phyloP scores from a whole-genome alignment of 2,329 filamentous ascomycete species.

The Talaromyces albobiverticillius region DNA sequence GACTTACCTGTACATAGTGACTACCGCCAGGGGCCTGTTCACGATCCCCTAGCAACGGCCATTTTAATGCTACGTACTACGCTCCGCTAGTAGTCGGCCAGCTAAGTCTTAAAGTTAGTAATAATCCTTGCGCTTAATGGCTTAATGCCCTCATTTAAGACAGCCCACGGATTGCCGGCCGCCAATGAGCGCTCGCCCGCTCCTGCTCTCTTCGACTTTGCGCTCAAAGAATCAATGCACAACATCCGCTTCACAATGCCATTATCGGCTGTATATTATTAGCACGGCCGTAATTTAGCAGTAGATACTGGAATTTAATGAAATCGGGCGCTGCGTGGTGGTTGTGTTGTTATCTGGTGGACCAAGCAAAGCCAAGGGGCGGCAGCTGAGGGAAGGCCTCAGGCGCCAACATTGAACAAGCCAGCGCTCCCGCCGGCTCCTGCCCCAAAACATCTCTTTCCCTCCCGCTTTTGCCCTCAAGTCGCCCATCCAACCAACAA shows the following conservation, averaged over 20 bases:
- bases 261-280: no score
- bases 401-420: constrained; percentile 3
- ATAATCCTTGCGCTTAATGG: constrained; percentile 4
- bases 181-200: background rate
- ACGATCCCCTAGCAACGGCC: constrained; percentile 9
- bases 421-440: background rate
- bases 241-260: background rate
- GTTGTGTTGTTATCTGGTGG: no score
- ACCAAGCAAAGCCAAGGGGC: no score
- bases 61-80: background rate
- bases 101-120: no score
- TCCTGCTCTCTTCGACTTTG: background rate
- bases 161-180: background rate
- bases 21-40: no score
- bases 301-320: no score
- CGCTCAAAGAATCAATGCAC: background rate
- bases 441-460: constrained; percentile 4
- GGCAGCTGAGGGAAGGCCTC: no score
- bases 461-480: constrained; percentile 2
- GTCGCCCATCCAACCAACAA: background rate
- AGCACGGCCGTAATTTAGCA: no score
- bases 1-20: no score
- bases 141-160: background rate
- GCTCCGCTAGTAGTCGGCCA: background rate
- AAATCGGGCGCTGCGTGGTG: no score